Percentiles rank a stretch among this genome's conserved stretches.
Evolutionary conservation across 345 rosid species (phyloP).

Genomic region (Dovyalis caffra): DNA sequence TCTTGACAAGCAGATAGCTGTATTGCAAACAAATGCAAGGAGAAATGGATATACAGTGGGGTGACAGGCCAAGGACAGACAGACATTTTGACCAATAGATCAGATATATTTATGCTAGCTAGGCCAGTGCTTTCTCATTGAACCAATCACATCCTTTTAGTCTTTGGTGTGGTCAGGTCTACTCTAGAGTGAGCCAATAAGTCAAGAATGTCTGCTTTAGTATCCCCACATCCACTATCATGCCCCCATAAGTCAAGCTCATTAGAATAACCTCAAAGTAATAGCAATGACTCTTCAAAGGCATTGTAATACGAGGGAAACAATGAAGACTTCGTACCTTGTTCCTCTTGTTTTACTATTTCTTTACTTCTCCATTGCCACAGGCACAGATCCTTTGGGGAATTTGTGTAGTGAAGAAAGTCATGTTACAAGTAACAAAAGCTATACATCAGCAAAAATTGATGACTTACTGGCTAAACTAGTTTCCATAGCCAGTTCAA

Average conservation of each 20-base stretch:
- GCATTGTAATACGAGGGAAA: not conserved
- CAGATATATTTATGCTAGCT: too few relatives aligned
- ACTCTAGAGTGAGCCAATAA: not conserved
- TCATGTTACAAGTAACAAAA: too few relatives aligned
- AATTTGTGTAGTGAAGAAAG: conserved; percentile 40
- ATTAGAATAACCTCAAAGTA: not conserved
- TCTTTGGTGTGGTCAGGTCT: too few relatives aligned
- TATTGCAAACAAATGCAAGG: too few relatives aligned
- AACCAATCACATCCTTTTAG: too few relatives aligned
- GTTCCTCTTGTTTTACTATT: not conserved
- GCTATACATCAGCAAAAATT: too few relatives aligned
- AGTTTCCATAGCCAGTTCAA: too few relatives aligned
- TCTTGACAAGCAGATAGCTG: too few relatives aligned
- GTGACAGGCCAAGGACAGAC: too few relatives aligned
- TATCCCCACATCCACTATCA: not conserved
- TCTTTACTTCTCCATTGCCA: conserved; percentile 29
- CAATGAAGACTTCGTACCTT: not conserved
- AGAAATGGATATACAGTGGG: too few relatives aligned
- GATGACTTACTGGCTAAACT: not conserved
- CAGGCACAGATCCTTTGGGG: conserved; percentile 57
- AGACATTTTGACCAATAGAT: too few relatives aligned
- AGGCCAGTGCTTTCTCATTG: too few relatives aligned
- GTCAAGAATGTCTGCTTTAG: not conserved
- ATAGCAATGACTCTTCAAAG: not conserved
- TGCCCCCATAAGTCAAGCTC: not conserved